Evolutionary conservation across 164 flowering plant species (phyloP).

Genomic region (Nymphaea colorata): DNA sequence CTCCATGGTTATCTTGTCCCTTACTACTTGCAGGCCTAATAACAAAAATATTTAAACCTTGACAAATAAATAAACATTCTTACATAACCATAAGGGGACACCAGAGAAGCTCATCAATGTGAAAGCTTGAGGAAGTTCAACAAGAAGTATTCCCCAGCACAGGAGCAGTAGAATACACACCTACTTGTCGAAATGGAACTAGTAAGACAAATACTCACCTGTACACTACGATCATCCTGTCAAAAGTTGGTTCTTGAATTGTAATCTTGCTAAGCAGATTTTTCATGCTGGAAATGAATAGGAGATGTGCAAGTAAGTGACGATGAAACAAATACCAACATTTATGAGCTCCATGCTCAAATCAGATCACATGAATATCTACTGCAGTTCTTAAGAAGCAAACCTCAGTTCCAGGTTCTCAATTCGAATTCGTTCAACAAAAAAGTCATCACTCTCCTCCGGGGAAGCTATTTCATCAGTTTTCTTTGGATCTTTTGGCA

Average conservation of each 20-base stretch:
- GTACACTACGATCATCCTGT: constrained; percentile 88
- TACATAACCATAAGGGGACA: no score
- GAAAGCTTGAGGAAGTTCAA: no score
- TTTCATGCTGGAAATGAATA: constrained; percentile 24
- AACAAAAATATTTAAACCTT: neutral
- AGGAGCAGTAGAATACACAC: no score
- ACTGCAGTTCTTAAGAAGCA: neutral
- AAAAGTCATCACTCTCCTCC: constrained; percentile 31
- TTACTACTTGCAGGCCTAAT: constrained; percentile 52
- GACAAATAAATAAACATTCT: no score
- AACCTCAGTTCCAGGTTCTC: constrained; percentile 85
- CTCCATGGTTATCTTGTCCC: constrained; percentile 52
- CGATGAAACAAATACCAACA: no score
- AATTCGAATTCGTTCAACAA: constrained; percentile 57
- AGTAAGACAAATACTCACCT: constrained; percentile 28
- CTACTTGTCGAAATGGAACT: neutral
- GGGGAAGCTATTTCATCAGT: constrained; percentile 46
- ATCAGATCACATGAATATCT: no score
- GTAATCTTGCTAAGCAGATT: constrained; percentile 58
- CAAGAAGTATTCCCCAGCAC: no score
- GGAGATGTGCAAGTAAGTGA: no score
- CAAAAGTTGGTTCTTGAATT: constrained; percentile 97
- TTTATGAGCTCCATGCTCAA: no score
- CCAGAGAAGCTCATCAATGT: no score
- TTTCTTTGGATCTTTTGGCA: constrained; percentile 48